Base-by-base conservation (phyloP, 2,329 filamentous ascomycete genomes). In the Colletotrichum endophyticum region DNA sequence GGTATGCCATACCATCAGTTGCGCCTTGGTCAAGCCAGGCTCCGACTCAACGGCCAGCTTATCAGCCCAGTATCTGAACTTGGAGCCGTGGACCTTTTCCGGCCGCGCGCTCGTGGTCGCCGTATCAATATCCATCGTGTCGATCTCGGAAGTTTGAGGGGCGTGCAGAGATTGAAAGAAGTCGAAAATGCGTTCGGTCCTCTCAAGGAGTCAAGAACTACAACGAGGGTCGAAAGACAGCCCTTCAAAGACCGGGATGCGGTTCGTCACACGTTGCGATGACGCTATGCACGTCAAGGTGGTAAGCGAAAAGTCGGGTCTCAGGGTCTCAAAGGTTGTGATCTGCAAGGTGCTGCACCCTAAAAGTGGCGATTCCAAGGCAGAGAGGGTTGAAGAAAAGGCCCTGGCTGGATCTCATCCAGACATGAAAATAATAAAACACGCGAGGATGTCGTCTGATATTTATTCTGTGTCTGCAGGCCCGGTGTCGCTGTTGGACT, bases 1-100 rank as follows among this genome's bases (percentile, higher is more conserved):
- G 66, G 32, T 7, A 25, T 28, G 53, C 49, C 86, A 80, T 86
- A 91, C 90, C 94, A 98, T 96, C 79, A 98, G 88, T 87, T 98
- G 95, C 19, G 93, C 91, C 70, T 90, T 93, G 9, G 93, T 94
- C 81, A 98, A 89, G 62, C 95, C 95, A 2, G 93, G 91, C 84
- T 98, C 96, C 71, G 91, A 87, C 72, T 94, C 90, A 75, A 97
- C 94, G 62, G 94, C 92, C 73, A 96, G 83, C 87, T 92, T 96
- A 57, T 91, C 84, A 72, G 85, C 84, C 84, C 88, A 87, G 77
- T 84, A 83, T 78, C 85, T 85, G 68, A 87, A 80, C 77, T 84
- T 86, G 44, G 83, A 85, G 75, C 79, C 82, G 74, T 84, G 80
- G 64, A 84, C 82, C 79, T 71, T 75, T 19, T 57, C 66, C 15